phyloP scores from a whole-genome alignment of 2,329 filamentous ascomycete species.

The Phoma sp. region DNA sequence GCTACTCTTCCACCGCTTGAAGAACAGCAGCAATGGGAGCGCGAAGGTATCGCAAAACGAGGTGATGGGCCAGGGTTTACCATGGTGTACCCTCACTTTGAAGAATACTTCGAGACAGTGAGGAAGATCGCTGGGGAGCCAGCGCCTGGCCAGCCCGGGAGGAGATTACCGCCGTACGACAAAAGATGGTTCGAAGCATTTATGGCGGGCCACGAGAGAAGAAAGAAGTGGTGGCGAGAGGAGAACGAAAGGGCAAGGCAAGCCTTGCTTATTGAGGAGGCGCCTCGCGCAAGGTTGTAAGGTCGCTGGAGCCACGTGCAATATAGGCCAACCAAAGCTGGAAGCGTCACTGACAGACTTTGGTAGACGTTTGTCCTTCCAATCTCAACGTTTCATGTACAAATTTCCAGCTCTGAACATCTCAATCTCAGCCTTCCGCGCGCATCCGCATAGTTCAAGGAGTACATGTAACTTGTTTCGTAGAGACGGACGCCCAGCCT shows the following conservation, averaged over 20 bases:
- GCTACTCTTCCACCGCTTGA: constrained; percentile 56
- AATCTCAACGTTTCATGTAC: not conserved
- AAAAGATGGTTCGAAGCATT: constrained; percentile 59
- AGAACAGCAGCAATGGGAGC: constrained; percentile 64
- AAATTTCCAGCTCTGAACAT: not conserved
- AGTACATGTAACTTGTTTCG: not conserved
- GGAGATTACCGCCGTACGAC: constrained; percentile 53
- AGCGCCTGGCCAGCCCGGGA: constrained; percentile 50
- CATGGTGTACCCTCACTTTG: constrained; percentile 66
- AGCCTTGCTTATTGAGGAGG: not conserved
- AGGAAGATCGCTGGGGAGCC: constrained; percentile 58
- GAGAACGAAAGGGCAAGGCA: constrained; percentile 53
- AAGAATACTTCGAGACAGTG: constrained; percentile 68
- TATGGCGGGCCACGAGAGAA: constrained; percentile 60
- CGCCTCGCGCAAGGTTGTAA: constrained; percentile 1
- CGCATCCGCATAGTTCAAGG: not conserved
- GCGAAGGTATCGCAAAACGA: constrained; percentile 58
- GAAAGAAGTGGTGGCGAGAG: constrained; percentile 65
- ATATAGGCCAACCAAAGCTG: not conserved
- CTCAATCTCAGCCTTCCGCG: not conserved
- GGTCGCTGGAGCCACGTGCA: not conserved
- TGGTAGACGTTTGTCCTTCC: not conserved
- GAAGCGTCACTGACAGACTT: not conserved
- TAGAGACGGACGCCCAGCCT: not conserved
- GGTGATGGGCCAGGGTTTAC: constrained; percentile 66